Evolutionary conservation across 106 monocot genomes (phyloP).

Genomic region (Vanilla planifolia): DNA sequence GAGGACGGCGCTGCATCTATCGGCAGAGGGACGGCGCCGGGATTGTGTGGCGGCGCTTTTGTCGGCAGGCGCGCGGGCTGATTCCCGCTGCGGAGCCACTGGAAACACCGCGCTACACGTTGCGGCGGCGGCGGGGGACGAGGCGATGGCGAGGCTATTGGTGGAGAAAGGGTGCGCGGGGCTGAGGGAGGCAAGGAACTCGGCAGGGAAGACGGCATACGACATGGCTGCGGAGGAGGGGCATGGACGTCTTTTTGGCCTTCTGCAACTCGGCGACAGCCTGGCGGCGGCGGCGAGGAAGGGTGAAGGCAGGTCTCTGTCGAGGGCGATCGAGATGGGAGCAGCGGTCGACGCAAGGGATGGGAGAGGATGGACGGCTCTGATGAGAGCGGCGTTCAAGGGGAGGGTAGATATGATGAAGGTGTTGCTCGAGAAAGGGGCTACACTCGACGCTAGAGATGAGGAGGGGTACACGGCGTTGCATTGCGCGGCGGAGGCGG

Average conservation of each 20-base stretch:
- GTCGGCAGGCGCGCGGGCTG: constrained; percentile 20
- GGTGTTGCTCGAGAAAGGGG: constrained; percentile 28
- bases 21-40: constrained; percentile 23
- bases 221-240: constrained; percentile 45
- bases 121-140: constrained; percentile 37
- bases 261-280: constrained; percentile 28
- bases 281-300: constrained; percentile 41
- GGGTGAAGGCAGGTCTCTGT: constrained; percentile 20
- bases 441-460: constrained; percentile 32
- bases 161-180: constrained; percentile 22
- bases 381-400: constrained; percentile 56
- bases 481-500: constrained; percentile 51
- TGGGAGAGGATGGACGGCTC: constrained; percentile 50
- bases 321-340: constrained; percentile 30
- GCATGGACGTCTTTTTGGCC: constrained; percentile 23
- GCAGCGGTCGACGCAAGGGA: constrained; percentile 39
- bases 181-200: constrained; percentile 26
- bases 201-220: constrained; percentile 35
- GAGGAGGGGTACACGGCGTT: constrained; percentile 51
- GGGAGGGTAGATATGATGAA: constrained; percentile 31
- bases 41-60: constrained; percentile 29
- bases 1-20: constrained; percentile 32
- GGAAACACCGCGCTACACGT: constrained; percentile 38
- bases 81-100: constrained; percentile 25
- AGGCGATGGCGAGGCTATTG: constrained; percentile 27